Conservation (phyloP, 208 protist genomes). For the Acanthamoeba triangularis region DNA sequence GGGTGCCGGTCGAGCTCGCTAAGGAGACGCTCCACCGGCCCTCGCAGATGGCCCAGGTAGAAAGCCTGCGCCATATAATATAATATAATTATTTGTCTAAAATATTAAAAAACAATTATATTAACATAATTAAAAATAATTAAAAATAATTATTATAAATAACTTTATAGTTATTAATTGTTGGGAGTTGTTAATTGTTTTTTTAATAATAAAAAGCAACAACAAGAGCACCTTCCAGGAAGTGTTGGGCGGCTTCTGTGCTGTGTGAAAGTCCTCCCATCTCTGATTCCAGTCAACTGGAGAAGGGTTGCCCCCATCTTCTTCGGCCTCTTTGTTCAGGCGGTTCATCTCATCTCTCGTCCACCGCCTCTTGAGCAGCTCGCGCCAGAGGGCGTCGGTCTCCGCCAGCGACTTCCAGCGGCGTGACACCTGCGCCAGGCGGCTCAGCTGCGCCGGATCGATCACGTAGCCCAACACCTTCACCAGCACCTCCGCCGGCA, state of each 20-base stretch:
- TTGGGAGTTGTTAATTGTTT: not conserved
- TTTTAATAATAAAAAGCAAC: not conserved
- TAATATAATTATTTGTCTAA: too few relatives aligned
- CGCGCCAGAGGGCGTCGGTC: slow-evolving; percentile 20
- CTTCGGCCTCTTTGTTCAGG: not conserved
- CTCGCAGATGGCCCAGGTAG: slow-evolving; percentile 7
- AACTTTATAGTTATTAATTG: too few relatives aligned
- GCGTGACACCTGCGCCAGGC: not conserved
- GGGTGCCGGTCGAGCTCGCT: not conserved
- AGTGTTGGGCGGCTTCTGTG: not conserved
- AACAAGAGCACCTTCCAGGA: not conserved
- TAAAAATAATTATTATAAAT: not conserved
- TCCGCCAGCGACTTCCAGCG: slow-evolving; percentile 12
- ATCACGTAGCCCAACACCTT: not conserved
- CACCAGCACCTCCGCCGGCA: slow-evolving; percentile 36
- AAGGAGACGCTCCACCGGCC: not conserved
- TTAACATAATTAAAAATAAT: not conserved
- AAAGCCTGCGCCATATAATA: not conserved
- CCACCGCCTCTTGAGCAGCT: not conserved
- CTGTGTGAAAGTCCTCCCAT: not conserved
- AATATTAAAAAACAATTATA: too few relatives aligned
- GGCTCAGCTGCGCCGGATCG: not conserved
- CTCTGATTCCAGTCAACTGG: not conserved
- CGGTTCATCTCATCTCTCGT: not conserved
- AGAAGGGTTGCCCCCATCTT: not conserved